Conservation (phyloP, 495 filamentous ascomycete genomes). For the Penicillium arizonense region DNA sequence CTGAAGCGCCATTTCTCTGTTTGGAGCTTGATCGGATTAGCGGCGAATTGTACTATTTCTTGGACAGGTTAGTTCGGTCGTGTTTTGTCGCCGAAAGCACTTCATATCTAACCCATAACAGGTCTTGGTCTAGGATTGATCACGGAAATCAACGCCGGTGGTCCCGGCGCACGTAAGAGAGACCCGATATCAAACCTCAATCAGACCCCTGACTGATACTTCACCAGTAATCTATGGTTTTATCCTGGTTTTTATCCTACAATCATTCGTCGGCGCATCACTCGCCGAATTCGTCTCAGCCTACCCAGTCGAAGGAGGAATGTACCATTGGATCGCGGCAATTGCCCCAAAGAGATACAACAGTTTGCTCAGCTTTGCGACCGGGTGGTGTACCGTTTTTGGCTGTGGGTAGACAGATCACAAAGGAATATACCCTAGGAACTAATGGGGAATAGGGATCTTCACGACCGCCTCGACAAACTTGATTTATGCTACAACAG, state of each 20-base stretch:
- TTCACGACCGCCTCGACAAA: constrained; percentile 44
- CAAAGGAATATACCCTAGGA: too few species aligned
- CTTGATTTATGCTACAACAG: constrained; percentile 34
- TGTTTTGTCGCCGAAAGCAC: neutral
- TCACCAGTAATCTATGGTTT: constrained; percentile 40
- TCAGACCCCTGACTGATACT: neutral
- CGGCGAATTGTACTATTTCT: constrained; percentile 41
- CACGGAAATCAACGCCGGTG: constrained; percentile 38
- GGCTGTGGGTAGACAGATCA: constrained; percentile 26
- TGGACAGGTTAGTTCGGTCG: constrained; percentile 31
- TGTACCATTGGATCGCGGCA: constrained; percentile 56
- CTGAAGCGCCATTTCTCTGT: constrained; percentile 39
- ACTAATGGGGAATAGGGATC: constrained; percentile 27
- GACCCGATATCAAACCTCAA: neutral
- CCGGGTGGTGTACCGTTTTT: constrained; percentile 40
- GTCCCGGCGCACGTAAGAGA: constrained; percentile 33
- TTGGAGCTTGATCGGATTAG: constrained; percentile 39
- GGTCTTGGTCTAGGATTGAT: constrained; percentile 40
- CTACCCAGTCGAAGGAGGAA: constrained; percentile 50
- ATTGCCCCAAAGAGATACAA: constrained; percentile 45
- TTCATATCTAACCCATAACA: constrained; percentile 2
- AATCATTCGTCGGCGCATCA: constrained; percentile 47
- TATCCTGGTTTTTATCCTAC: constrained; percentile 48
- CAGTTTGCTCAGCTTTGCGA: constrained; percentile 37
- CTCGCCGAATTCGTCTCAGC: constrained; percentile 55